phyloP scores from a whole-genome alignment of 345 rosid genomes.

The Cochlearia excelsa region DNA sequence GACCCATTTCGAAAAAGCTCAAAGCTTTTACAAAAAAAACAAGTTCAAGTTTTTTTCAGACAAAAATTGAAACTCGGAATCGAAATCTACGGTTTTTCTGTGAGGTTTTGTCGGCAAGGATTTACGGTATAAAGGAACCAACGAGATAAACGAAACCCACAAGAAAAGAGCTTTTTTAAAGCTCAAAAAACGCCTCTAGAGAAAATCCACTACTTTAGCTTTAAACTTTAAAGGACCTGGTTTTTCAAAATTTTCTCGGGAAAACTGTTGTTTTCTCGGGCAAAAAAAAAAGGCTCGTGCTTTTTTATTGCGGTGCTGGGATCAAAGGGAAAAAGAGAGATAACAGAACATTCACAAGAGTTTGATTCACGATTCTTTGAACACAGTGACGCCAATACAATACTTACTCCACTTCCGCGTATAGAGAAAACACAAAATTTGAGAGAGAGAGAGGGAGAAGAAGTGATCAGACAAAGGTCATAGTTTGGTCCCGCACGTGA shows the following conservation, averaged over 20 bases:
- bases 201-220: conserved; percentile 25
- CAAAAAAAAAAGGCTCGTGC: conserved; percentile 25
- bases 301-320: conserved; percentile 17
- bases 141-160: conserved; percentile 26
- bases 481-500: conserved; percentile 36
- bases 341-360: conserved; percentile 16
- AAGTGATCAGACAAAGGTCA: conserved; percentile 33
- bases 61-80: background rate
- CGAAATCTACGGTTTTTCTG: conserved; percentile 8
- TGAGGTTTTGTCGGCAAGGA: conserved; percentile 25
- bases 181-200: conserved; percentile 27
- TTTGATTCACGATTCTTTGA: conserved; percentile 13
- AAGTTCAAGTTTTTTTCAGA: background rate
- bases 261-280: conserved; percentile 33
- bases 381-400: conserved; percentile 15
- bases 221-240: conserved; percentile 25
- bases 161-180: conserved; percentile 23
- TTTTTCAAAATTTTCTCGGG: conserved; percentile 28
- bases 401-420: conserved; percentile 28
- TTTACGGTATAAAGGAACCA: conserved; percentile 10
- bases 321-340: conserved; percentile 21
- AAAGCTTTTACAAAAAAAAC: background rate
- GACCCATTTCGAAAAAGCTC: conserved; percentile 51
- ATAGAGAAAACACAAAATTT: background rate
- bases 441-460: conserved; percentile 4